A percentile compares a stretch with the other conserved stretches of the same genome.
Evolutionary conservation across 495 filamentous ascomycete genomes (phyloP).

Genomic region (Hyaloscypha bicolor): DNA sequence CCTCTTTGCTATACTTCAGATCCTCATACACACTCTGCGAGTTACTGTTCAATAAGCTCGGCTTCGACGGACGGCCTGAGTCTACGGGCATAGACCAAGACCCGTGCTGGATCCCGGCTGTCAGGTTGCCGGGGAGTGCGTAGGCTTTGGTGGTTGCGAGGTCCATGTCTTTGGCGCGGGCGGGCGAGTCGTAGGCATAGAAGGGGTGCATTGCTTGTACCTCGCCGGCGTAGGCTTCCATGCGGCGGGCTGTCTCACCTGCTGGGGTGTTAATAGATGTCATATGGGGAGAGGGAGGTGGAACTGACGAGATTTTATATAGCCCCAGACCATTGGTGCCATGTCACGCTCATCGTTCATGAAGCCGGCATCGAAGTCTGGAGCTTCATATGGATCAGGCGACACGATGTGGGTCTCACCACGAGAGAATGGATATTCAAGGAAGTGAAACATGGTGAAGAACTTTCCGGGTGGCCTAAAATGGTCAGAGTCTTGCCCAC

Average conservation of each 20-base stretch:
- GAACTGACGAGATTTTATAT: constrained; percentile 71
- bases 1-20: constrained; percentile 66
- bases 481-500: constrained; percentile 5
- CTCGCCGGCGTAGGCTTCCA: constrained; percentile 79
- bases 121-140: constrained; percentile 71
- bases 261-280: not conserved
- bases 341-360: constrained; percentile 86
- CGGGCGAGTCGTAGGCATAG: constrained; percentile 68
- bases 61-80: constrained; percentile 47
- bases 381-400: constrained; percentile 69
- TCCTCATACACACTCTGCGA: constrained; percentile 59
- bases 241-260: constrained; percentile 71
- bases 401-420: constrained; percentile 73
- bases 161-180: constrained; percentile 71
- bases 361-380: constrained; percentile 83
- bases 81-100: constrained; percentile 47
- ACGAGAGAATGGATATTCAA: constrained; percentile 81
- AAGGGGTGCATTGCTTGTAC: constrained; percentile 60
- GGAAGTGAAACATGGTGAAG: constrained; percentile 88
- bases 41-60: constrained; percentile 51
- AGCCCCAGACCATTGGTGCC: constrained; percentile 83
- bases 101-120: constrained; percentile 60
- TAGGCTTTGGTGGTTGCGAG: constrained; percentile 74
- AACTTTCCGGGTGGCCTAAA: constrained; percentile 70
- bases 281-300: not conserved